These are phyloP conservation scores for Eremochloa ophiuroides DNA, from an alignment of 176 grass and related monocot species.

Conservation along the genomic window DNA sequence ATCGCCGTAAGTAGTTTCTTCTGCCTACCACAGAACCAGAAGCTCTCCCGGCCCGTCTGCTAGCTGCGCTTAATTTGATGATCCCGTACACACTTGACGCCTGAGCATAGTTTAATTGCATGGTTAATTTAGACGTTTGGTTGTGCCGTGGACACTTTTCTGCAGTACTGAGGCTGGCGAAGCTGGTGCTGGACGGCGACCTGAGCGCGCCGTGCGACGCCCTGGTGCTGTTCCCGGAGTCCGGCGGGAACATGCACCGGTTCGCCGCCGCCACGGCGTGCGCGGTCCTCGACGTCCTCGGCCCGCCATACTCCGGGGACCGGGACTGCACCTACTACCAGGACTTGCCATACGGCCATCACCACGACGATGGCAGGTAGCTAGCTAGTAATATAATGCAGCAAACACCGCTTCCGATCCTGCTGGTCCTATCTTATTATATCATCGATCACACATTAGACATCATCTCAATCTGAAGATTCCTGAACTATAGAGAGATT, in stretches of 20 bases:
- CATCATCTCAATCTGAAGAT: too few species aligned
- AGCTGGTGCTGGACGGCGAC: slow-evolving; percentile 9
- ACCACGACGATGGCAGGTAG: not conserved
- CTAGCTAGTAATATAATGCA: not conserved
- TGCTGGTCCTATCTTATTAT: not conserved
- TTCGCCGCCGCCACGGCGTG: slow-evolving; percentile 14
- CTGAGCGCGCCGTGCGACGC: slow-evolving; percentile 24
- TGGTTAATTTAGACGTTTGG: too few species aligned
- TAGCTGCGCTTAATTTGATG: too few species aligned
- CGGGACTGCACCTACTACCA: slow-evolving; percentile 42
- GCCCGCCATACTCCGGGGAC: slow-evolving; percentile 16
- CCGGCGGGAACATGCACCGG: slow-evolving; percentile 43
- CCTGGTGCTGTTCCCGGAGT: slow-evolving; percentile 26
- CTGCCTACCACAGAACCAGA: too few species aligned
- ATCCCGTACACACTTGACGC: too few species aligned
- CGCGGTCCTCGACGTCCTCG: slow-evolving; percentile 32
- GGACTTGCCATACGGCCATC: not conserved
- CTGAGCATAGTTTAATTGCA: too few species aligned
- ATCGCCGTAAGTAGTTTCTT: too few species aligned
- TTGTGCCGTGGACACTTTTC: too few species aligned
- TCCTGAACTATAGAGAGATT: too few species aligned
- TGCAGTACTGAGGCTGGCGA: slow-evolving; percentile 4
- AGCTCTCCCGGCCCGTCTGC: too few species aligned
- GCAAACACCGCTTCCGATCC: too few species aligned
- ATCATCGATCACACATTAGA: not conserved